A percentile compares a stretch with the other conserved stretches of the same genome.
These are phyloP conservation scores for Lathyrus sativus DNA, from an alignment of 306 rosid species.

Conservation along the genomic window DNA sequence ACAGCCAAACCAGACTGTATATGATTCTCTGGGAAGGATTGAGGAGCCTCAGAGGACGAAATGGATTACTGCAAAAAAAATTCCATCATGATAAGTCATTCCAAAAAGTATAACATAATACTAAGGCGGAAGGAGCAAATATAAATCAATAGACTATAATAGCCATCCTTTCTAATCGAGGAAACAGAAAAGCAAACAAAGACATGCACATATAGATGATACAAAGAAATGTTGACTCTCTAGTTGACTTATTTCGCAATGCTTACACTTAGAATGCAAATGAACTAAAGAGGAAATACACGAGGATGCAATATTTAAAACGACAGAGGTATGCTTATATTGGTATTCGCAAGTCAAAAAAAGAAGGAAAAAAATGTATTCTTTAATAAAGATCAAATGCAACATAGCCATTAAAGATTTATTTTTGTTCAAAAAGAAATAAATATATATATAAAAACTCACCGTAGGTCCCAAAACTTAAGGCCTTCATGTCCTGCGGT, in stretches of 20 bases:
- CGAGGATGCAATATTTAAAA: slow-evolving; percentile 16
- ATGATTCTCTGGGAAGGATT: slow-evolving; percentile 66
- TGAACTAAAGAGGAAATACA: slow-evolving; percentile 6
- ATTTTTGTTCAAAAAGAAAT: slow-evolving; percentile 27
- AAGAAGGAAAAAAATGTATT: neutral
- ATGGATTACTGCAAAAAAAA: slow-evolving; percentile 73
- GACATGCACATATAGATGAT: slow-evolving; percentile 23
- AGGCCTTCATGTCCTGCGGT: slow-evolving; percentile 92
- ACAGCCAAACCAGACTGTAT: slow-evolving; percentile 84
- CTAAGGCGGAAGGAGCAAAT: slow-evolving; percentile 17
- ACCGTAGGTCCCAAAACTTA: slow-evolving; percentile 97
- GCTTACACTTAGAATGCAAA: slow-evolving; percentile 29
- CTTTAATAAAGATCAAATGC: slow-evolving; percentile 21
- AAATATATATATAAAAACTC: slow-evolving; percentile 22
- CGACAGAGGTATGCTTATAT: neutral
- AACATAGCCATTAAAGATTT: slow-evolving; percentile 20
- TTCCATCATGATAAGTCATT: slow-evolving; percentile 30
- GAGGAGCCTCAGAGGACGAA: slow-evolving; percentile 79
- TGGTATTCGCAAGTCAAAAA: slow-evolving; percentile 1
- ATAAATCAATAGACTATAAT: slow-evolving; percentile 25
- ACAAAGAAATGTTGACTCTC: slow-evolving; percentile 26
- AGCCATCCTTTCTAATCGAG: slow-evolving; percentile 5
- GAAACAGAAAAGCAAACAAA: slow-evolving; percentile 20
- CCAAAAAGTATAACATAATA: slow-evolving; percentile 24
- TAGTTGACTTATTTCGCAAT: slow-evolving; percentile 18